These are phyloP conservation scores for Starmerella bacillaris DNA, from an alignment of 805 yeast species.

Conservation along the genomic window DNA sequence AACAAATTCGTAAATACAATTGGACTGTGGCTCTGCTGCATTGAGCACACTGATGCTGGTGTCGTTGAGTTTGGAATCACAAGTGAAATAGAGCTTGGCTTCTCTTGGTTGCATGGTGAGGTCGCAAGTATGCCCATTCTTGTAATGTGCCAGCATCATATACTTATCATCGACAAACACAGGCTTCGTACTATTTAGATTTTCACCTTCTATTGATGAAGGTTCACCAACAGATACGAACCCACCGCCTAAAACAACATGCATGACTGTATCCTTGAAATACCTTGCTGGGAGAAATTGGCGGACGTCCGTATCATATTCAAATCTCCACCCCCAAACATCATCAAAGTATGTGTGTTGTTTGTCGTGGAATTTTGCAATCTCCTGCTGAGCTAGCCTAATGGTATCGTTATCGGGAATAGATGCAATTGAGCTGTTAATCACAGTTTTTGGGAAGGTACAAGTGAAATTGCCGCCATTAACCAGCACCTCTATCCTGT, in stretches of 20 bases:
- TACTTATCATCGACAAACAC: slow-evolving; percentile 8
- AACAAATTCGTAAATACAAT: slow-evolving; percentile 14
- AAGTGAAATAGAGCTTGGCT: slow-evolving; percentile 38
- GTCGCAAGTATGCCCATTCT: slow-evolving; percentile 43
- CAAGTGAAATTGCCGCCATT: slow-evolving; percentile 2
- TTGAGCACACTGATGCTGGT: slow-evolving; percentile 1
- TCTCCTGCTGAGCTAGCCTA: neutral
- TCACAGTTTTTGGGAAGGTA: neutral
- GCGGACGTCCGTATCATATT: slow-evolving; percentile 2
- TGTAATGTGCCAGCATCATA: slow-evolving; percentile 12
- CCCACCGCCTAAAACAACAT: slow-evolving; percentile 1
- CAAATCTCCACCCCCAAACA: slow-evolving; percentile 11
- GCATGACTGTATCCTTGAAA: neutral
- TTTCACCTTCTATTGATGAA: neutral
- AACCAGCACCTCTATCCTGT: neutral
- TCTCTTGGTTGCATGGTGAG: slow-evolving; percentile 35
- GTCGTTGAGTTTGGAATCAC: slow-evolving; percentile 25
- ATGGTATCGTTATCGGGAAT: neutral
- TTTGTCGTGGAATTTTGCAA: neutral
- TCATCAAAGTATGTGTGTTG: slow-evolving; percentile 4
- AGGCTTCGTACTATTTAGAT: slow-evolving; percentile 3
- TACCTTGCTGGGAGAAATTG: slow-evolving; percentile 8
- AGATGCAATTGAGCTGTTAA: neutral
- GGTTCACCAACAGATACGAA: neutral
- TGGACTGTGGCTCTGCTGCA: slow-evolving; percentile 11